Percentiles rank a stretch among this genome's conserved stretches.
Conservation (phyloP, 495 filamentous ascomycete genomes). For the Chaetomium tenue region DNA sequence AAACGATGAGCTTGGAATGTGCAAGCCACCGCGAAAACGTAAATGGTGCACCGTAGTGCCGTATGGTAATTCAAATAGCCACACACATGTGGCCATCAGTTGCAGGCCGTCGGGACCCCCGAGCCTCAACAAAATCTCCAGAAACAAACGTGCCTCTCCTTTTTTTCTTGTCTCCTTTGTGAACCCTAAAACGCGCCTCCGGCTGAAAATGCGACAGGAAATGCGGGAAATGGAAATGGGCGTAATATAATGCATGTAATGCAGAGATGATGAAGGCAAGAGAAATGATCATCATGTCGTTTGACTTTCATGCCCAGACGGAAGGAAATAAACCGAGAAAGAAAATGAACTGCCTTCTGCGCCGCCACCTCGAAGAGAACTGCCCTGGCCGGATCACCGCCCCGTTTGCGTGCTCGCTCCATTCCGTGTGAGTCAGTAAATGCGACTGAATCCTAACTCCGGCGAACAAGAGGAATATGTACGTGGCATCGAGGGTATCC, state of each 20-base stretch:
- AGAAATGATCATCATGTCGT: slow-evolving; percentile 27
- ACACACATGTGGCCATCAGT: background rate
- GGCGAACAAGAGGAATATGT: slow-evolving; percentile 8
- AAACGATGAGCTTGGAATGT: background rate
- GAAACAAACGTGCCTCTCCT: slow-evolving; percentile 5
- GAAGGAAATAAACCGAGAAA: slow-evolving; percentile 6
- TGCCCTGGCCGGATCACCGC: slow-evolving; percentile 4
- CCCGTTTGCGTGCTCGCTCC: slow-evolving; percentile 12
- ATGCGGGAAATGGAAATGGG: background rate
- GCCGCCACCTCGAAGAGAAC: slow-evolving; percentile 15
- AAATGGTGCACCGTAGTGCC: background rate
- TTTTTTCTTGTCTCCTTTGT: background rate
- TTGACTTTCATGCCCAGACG: slow-evolving; percentile 17
- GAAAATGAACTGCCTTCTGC: slow-evolving; percentile 20
- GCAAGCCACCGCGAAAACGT: slow-evolving; percentile 6
- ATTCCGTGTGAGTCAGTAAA: slow-evolving; percentile 9
- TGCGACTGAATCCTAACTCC: slow-evolving; percentile 11
- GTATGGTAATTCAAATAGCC: slow-evolving; percentile 4
- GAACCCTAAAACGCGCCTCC: slow-evolving; percentile 1
- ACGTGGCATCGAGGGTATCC: slow-evolving; percentile 3
- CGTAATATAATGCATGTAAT: slow-evolving; percentile 3
- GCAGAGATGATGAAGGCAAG: slow-evolving; percentile 21
- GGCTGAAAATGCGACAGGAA: slow-evolving; percentile 10
- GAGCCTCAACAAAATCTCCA: background rate
- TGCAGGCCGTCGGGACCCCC: background rate